Base-by-base conservation (phyloP, 2,329 filamentous ascomycete genomes). In the Triangularia setosa region DNA sequence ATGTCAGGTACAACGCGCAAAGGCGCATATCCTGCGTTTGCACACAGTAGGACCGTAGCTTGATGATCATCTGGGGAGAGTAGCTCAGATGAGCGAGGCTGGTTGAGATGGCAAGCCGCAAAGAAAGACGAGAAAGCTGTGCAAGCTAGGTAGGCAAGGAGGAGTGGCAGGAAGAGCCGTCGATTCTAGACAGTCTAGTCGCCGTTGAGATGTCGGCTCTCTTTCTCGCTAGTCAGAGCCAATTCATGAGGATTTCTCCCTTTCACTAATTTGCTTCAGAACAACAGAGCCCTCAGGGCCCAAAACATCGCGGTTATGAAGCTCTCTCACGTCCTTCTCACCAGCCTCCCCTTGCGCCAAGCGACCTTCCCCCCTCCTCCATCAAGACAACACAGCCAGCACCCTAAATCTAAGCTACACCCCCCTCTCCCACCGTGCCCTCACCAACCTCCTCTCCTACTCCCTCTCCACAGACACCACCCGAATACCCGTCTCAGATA, bases 381-480 rank as follows among this genome's bases (percentile, higher is more conserved):
- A 12, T 16, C 55, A 16, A 16, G 4, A 53, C 27, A 12, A 33
- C 30, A n/a, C 28, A 27, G 40, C 7, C 55, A 30, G 18, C 11
- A 21, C 21, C 3, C 28, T 56, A 14, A 25, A 59, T 40, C 60
- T 21, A 61, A 62, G 67, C 33, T 62, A 61, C 48, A 65, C 58
- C 9, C 52, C 58, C 40, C 44, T 65, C 9, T 62, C 71, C 24
- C 63, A 65, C 58, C 67, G 67, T 2, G 72, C 77, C 9, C 70
- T 79, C 11, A 75, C 76, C 60, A 68, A 71, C 18, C 62, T 78
- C 16, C 64, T 75, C 11, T 76, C 79, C 62, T 79, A 76, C 69
- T 78, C 76, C 73, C 58, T 71, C 59, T 63, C 66, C 52, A 75
- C 74, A 1, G 72, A 70, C 16, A 70, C 72, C 9, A 55, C 53